These are phyloP conservation scores for Aspergillus intermedius DNA, from an alignment of 2,329 filamentous ascomycete species.

Conservation along the genomic window DNA sequence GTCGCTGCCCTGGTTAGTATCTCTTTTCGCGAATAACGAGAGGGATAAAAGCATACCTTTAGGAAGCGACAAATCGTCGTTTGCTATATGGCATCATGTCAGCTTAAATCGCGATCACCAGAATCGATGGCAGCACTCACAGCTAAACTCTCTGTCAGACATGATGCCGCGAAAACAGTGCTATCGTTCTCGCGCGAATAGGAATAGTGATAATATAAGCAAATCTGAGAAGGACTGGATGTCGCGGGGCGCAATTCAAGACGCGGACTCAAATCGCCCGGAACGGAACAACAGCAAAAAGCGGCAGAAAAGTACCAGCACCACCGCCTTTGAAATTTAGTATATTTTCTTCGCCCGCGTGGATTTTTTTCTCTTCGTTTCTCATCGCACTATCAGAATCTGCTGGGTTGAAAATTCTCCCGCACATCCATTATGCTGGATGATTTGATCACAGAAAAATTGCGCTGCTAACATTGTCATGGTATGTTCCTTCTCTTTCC, in stretches of 20 bases:
- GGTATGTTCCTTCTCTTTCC: slow-evolving; percentile 21
- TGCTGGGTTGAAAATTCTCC: background rate
- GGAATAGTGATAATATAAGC: no score
- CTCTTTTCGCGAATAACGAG: background rate
- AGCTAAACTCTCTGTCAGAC: slow-evolving; percentile 52
- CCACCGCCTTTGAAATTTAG: slow-evolving; percentile 13
- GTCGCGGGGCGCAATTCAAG: background rate
- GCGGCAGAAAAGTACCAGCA: slow-evolving; percentile 24
- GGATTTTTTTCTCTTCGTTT: slow-evolving; percentile 16
- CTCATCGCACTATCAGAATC: slow-evolving; percentile 2
- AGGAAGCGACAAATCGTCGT: slow-evolving; percentile 55
- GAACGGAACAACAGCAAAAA: slow-evolving; percentile 1
- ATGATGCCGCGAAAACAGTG: slow-evolving; percentile 25
- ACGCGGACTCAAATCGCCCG: background rate
- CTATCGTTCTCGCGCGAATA: no score
- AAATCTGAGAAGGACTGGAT: background rate
- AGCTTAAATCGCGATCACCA: slow-evolving; percentile 12
- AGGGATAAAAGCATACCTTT: slow-evolving; percentile 40
- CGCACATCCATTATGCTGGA: background rate
- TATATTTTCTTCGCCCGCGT: slow-evolving; percentile 3
- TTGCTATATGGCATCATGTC: slow-evolving; percentile 33
- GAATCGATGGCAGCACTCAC: slow-evolving; percentile 25
- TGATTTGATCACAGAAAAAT: background rate
- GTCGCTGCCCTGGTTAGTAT: slow-evolving; percentile 45
- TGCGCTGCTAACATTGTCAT: slow-evolving; percentile 9